Evolutionary conservation across 2,329 filamentous ascomycete species (phyloP).

Genomic region (Capronia epimyces): DNA sequence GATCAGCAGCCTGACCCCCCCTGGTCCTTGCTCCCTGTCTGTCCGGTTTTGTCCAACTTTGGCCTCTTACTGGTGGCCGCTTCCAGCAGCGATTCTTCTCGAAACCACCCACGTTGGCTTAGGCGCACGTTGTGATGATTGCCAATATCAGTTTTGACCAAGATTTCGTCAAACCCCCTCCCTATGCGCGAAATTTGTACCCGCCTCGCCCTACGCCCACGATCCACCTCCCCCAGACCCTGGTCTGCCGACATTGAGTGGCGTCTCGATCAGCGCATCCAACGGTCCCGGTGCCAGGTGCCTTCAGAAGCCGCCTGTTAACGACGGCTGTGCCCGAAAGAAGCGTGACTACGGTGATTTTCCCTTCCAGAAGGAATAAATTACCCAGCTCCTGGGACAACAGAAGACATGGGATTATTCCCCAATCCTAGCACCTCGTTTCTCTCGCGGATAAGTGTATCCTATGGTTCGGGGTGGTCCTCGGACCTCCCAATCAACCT

Average conservation of each 20-base stretch:
- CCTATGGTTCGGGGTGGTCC: not conserved
- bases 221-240: conserved; percentile 5
- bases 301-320: conserved; percentile 7
- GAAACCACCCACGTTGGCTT: conserved; percentile 17
- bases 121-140: conserved; percentile 18
- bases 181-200: conserved; percentile 6
- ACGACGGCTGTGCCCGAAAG: conserved; percentile 19
- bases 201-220: conserved; percentile 1
- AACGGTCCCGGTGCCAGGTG: not conserved
- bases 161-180: conserved; percentile 13
- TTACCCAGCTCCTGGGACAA: not conserved
- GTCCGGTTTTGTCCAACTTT: conserved; percentile 8
- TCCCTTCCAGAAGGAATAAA: conserved; percentile 18
- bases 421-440: conserved; percentile 11
- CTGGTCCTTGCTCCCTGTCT: not conserved
- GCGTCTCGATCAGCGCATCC: conserved; percentile 14
- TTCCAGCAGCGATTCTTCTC: conserved; percentile 9
- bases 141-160: conserved; percentile 21
- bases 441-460: conserved; percentile 14
- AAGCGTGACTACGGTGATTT: conserved; percentile 13
- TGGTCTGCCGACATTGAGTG: conserved; percentile 8
- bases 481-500: conserved; percentile 5
- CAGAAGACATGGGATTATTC: conserved; percentile 2
- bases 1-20: conserved; percentile 11
- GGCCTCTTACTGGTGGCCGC: conserved; percentile 17